A percentile compares a stretch with the other conserved stretches of the same genome.
Conservation (phyloP, 257 asterid genomes). For the Solanum commersonii region DNA sequence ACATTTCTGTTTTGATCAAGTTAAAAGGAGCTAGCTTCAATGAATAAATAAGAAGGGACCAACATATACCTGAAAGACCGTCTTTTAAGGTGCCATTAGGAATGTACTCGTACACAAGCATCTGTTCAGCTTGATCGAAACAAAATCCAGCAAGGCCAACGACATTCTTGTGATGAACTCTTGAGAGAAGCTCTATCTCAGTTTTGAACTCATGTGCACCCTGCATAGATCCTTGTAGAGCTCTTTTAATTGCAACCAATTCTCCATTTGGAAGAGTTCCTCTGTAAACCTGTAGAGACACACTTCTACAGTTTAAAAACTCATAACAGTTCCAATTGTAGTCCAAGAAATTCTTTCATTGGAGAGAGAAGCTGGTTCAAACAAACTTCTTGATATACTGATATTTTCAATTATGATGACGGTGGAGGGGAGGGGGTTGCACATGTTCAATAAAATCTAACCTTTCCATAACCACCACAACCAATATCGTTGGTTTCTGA, state of each 20-base stretch:
- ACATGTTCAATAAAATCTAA: not conserved
- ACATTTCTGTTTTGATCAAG: not conserved
- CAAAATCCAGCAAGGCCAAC: slow-evolving; percentile 75
- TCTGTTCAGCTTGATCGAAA: slow-evolving; percentile 70
- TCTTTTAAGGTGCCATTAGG: slow-evolving; percentile 81
- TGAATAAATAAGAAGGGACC: not conserved
- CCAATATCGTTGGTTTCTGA: slow-evolving; percentile 54
- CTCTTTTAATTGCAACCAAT: slow-evolving; percentile 71
- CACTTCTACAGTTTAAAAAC: not conserved
- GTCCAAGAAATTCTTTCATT: not conserved
- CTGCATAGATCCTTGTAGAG: slow-evolving; percentile 66
- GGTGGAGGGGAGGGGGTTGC: not conserved
- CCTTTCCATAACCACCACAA: slow-evolving; percentile 94
- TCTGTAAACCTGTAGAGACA: slow-evolving; percentile 48
- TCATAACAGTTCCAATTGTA: not conserved
- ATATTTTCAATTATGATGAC: not conserved
- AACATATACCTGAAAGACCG: slow-evolving; percentile 56
- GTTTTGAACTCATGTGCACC: slow-evolving; percentile 81
- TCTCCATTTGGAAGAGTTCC: slow-evolving; percentile 66
- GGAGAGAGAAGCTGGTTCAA: not conserved
- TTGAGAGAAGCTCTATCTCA: slow-evolving; percentile 93
- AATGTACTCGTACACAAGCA: slow-evolving; percentile 71
- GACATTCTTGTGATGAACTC: slow-evolving; percentile 90
- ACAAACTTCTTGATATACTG: not conserved
- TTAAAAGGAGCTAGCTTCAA: not conserved